Conservation (phyloP, 805 yeast genomes). For the Ogataea naganishii region DNA sequence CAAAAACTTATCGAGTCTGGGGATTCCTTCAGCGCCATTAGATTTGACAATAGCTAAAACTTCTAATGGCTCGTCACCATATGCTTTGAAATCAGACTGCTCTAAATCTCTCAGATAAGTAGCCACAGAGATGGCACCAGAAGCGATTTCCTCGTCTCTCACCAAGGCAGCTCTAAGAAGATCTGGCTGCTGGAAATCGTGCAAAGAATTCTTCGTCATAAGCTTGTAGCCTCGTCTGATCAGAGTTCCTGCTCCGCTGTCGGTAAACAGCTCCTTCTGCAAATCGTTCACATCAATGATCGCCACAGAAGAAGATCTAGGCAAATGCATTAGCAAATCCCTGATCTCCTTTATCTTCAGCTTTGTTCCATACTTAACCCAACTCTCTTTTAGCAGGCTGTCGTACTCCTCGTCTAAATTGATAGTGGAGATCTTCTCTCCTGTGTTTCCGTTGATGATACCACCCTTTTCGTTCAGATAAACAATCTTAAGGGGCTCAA, state of each 20-base stretch:
- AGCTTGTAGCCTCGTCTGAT: constrained; percentile 95
- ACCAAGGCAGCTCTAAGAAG: constrained; percentile 66
- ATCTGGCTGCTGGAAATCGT: constrained; percentile 68
- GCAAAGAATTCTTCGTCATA: constrained; percentile 56
- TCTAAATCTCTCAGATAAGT: constrained; percentile 71
- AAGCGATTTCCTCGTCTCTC: constrained; percentile 65
- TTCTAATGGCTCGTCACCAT: constrained; percentile 94
- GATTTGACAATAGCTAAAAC: constrained; percentile 80
- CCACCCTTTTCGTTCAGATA: constrained; percentile 98
- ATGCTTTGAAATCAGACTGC: constrained; percentile 54
- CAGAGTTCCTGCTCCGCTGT: constrained; percentile 98
- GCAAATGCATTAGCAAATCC: constrained; percentile 87
- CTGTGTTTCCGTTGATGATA: constrained; percentile 83
- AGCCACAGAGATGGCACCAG: constrained; percentile 70
- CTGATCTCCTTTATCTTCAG: constrained; percentile 93
- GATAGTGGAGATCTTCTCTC: constrained; percentile 81
- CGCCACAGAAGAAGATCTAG: constrained; percentile 96
- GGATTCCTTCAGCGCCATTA: constrained; percentile 30
- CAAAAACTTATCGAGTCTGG: constrained; percentile 76
- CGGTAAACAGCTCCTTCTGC: constrained; percentile 96
- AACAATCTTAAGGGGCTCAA: constrained; percentile 94
- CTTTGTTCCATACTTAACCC: constrained; percentile 99
- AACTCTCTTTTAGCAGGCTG: constrained; percentile 78
- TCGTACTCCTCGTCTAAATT: constrained; percentile 96
- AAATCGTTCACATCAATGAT: constrained; percentile 91